phyloP scores from a whole-genome alignment of 805 yeast genomes.

The Candida orba region DNA sequence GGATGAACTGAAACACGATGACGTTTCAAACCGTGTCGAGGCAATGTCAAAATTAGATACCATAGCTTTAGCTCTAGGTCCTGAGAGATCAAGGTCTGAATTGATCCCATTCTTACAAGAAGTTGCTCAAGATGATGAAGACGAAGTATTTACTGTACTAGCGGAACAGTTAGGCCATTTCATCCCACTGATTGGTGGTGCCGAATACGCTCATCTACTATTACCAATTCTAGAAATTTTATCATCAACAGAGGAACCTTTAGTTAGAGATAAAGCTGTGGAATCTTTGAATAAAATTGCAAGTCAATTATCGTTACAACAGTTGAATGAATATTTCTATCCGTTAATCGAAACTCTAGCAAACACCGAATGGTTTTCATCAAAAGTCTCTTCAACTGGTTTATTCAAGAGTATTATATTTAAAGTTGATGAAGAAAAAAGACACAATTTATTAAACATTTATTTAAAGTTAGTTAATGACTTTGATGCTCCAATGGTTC shows the following conservation, averaged over 20 bases:
- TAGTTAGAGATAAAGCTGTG: slow-evolving; percentile 92
- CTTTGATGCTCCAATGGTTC: slow-evolving; percentile 90
- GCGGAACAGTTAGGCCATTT: slow-evolving; percentile 88
- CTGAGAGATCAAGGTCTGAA: slow-evolving; percentile 85
- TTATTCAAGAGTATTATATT: slow-evolving; percentile 65
- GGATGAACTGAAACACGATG: slow-evolving; percentile 97
- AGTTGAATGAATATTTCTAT: slow-evolving; percentile 58
- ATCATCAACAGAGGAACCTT: slow-evolving; percentile 91
- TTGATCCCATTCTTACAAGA: slow-evolving; percentile 80
- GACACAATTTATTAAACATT: slow-evolving; percentile 57
- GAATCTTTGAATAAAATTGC: slow-evolving; percentile 73
- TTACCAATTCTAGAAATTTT: slow-evolving; percentile 65
- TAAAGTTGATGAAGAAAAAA: slow-evolving; percentile 45
- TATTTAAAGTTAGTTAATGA: slow-evolving; percentile 72
- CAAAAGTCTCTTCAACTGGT: slow-evolving; percentile 87
- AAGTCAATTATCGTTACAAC: slow-evolving; percentile 51
- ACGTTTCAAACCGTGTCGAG: slow-evolving; percentile 83
- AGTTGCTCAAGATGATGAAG: slow-evolving; percentile 94
- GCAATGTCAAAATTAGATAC: slow-evolving; percentile 94
- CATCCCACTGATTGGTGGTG: slow-evolving; percentile 85
- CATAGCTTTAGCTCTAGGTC: slow-evolving; percentile 90
- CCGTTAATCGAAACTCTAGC: slow-evolving; percentile 74
- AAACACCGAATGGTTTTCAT: slow-evolving; percentile 90
- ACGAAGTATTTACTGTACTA: slow-evolving; percentile 89
- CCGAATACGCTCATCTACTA: slow-evolving; percentile 49